Conservation (phyloP, 805 yeast genomes). For the Teunomyces cretensis region DNA sequence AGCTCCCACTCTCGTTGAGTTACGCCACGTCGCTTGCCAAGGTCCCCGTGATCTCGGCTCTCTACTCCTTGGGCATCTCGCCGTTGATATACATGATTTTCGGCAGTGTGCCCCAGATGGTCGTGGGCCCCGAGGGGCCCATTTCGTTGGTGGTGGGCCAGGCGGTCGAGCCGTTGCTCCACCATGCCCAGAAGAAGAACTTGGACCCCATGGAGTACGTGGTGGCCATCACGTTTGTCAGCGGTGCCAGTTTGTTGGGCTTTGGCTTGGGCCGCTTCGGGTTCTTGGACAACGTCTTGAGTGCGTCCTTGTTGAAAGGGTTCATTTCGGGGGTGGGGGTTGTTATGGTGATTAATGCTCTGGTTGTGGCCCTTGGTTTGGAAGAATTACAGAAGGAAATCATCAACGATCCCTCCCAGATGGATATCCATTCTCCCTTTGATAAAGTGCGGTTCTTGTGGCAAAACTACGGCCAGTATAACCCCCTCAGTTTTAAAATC, state of each 20-base stretch:
- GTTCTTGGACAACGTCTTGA: conserved; percentile 39
- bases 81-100: conserved; percentile 41
- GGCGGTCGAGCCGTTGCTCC: conserved; percentile 43
- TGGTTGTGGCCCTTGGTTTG: conserved; percentile 72
- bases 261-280: conserved; percentile 53
- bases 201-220: conserved; percentile 51
- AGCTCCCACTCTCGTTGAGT: conserved; percentile 72
- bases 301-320: conserved; percentile 42
- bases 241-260: conserved; percentile 70
- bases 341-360: conserved; percentile 57
- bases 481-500: conserved; percentile 60
- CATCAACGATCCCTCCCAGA: conserved; percentile 27
- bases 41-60: conserved; percentile 42
- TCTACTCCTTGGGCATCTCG: conserved; percentile 37
- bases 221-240: conserved; percentile 66
- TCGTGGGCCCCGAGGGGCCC: conserved; percentile 49
- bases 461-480: conserved; percentile 46
- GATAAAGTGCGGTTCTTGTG: conserved; percentile 63
- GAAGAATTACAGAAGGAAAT: conserved; percentile 42
- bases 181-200: conserved; percentile 29
- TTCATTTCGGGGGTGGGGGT: conserved; percentile 45
- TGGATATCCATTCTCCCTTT: conserved; percentile 58
- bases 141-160: conserved; percentile 47
- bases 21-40: conserved; percentile 44
- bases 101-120: conserved; percentile 48